phyloP scores from a whole-genome alignment of 176 grass and related monocot genomes.

The Typha latifolia region DNA sequence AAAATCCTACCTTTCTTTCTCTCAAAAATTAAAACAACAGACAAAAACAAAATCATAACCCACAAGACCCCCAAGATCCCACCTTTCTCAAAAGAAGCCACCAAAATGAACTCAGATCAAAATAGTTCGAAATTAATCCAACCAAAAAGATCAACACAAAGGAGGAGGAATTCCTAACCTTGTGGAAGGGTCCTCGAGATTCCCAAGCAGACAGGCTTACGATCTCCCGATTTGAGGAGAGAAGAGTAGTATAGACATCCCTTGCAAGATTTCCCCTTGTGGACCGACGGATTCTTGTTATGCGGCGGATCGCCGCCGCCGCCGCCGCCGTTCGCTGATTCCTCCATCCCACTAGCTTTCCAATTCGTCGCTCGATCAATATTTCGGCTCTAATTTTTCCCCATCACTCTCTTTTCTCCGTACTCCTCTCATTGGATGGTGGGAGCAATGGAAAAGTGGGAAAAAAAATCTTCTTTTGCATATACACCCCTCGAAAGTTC shows the following conservation, averaged over 20 bases:
- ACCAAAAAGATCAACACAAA: not conserved
- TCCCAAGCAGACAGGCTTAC: constrained; percentile 68
- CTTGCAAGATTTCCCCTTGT: constrained; percentile 68
- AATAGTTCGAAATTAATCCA: constrained; percentile 6
- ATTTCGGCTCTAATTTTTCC: not conserved
- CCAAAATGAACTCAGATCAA: not conserved
- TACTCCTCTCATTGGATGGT: too few relatives aligned
- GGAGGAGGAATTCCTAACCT: constrained; percentile 23
- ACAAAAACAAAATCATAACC: not conserved
- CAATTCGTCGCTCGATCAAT: not conserved
- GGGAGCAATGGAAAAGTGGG: too few relatives aligned
- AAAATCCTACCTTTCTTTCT: not conserved
- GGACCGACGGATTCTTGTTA: constrained; percentile 3
- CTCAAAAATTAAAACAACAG: not conserved
- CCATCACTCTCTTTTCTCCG: not conserved
- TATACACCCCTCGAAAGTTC: too few relatives aligned
- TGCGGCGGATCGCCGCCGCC: constrained; percentile 2
- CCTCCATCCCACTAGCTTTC: constrained; percentile 18
- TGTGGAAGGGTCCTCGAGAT: constrained; percentile 47
- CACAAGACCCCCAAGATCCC: not conserved
- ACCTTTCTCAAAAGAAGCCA: not conserved
- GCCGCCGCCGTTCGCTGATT: not conserved
- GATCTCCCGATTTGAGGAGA: constrained; percentile 39
- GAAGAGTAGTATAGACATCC: constrained; percentile 91
- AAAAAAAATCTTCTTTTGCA: too few relatives aligned